Evolutionary conservation across 1,139 yeast species (phyloP).

Genomic region (Hyphopichia pseudoburtonii): DNA sequence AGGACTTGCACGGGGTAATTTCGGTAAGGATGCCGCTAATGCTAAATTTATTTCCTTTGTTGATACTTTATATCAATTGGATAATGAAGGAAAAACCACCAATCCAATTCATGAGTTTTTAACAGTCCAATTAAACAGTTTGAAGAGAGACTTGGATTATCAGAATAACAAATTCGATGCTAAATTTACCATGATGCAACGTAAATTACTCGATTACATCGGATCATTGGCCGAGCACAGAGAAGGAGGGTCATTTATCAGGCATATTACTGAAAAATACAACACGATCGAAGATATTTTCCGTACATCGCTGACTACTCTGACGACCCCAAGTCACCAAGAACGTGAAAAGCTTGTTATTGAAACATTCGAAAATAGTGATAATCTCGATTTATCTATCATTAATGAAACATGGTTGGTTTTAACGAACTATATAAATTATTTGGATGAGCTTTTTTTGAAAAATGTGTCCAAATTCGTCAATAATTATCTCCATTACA

Average conservation of each 20-base stretch:
- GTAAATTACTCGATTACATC: constrained; percentile 37
- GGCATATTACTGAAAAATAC: constrained; percentile 42
- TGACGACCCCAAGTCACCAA: constrained; percentile 20
- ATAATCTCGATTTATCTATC: constrained; percentile 43
- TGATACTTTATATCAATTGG: constrained; percentile 38
- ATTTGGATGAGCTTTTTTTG: constrained; percentile 33
- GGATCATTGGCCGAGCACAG: constrained; percentile 33
- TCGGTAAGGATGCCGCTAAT: constrained; percentile 9
- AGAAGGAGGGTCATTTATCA: constrained; percentile 38
- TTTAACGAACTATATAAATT: constrained; percentile 36
- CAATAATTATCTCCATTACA: constrained; percentile 39
- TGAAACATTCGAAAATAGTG: constrained; percentile 39
- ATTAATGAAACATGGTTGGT: constrained; percentile 50
- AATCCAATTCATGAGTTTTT: constrained; percentile 43
- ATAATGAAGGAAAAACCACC: constrained; percentile 14
- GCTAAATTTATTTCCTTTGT: constrained; percentile 39
- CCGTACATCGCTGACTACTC: constrained; percentile 26
- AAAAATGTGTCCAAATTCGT: constrained; percentile 35
- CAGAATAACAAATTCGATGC: constrained; percentile 37
- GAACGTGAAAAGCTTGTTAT: constrained; percentile 29
- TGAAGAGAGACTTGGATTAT: constrained; percentile 36
- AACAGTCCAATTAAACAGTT: constrained; percentile 31
- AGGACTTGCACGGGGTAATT: constrained; percentile 4
- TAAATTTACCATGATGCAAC: constrained; percentile 41
- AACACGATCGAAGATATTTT: constrained; percentile 36